phyloP scores from a whole-genome alignment of 148 eudicot species.

The Fagopyrum esculentum region DNA sequence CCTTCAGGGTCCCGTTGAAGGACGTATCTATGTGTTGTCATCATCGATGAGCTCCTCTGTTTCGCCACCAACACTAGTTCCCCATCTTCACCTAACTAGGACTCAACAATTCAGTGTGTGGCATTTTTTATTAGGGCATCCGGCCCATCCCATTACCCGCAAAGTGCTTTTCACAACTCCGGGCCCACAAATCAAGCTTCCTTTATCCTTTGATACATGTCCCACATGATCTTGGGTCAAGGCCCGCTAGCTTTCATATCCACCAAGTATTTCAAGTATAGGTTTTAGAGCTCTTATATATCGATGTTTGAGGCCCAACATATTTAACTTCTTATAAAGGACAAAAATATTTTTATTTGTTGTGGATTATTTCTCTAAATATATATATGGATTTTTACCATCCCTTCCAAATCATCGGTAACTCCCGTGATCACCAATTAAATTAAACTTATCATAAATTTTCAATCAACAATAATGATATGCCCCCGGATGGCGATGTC shows the following conservation, averaged over 20 bases:
- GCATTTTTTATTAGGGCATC: not conserved
- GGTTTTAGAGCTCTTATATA: not conserved
- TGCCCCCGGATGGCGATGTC: too few species aligned
- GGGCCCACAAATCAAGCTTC: not conserved
- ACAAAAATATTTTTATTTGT: not conserved
- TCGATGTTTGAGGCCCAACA: conserved; percentile 9
- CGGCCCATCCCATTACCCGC: not conserved
- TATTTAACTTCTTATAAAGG: not conserved
- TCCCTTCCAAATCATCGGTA: not conserved
- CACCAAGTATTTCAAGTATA: not conserved
- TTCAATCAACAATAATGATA: too few species aligned
- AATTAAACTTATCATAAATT: not conserved
- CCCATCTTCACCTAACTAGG: too few species aligned
- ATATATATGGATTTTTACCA: not conserved
- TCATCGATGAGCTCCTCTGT: too few species aligned
- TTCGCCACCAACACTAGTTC: not conserved
- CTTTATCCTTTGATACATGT: not conserved
- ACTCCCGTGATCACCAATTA: not conserved
- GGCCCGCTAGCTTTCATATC: not conserved
- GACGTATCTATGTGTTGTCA: not conserved
- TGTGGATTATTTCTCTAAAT: not conserved
- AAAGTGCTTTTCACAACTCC: not conserved
- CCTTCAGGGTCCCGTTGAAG: not conserved
- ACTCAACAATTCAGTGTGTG: not conserved
- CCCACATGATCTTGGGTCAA: not conserved